A percentile compares a stretch with the other conserved stretches of the same genome.
These are phyloP conservation scores for Rhododendron griersonianum DNA, from an alignment of 148 eudicot genomes.

Conservation along the genomic window DNA sequence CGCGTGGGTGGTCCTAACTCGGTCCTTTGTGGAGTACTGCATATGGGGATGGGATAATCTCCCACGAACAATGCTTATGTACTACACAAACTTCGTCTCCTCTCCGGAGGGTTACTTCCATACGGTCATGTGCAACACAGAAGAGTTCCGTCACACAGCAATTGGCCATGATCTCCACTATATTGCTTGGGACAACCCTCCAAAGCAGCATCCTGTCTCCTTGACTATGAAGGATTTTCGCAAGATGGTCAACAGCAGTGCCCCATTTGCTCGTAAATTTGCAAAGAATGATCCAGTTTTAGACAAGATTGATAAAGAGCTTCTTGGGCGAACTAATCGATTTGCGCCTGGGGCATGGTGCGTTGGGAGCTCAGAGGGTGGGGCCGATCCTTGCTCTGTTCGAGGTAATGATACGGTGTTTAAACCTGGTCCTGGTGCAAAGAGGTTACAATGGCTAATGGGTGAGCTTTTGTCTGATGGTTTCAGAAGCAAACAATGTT, in stretches of 20 bases:
- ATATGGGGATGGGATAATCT: constrained; percentile 97
- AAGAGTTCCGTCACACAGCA: constrained; percentile 62
- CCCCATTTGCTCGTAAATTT: constrained; percentile 83
- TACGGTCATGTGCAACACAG: constrained; percentile 81
- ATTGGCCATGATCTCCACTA: constrained; percentile 93
- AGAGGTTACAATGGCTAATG: constrained; percentile 54
- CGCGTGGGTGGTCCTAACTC: constrained; percentile 88
- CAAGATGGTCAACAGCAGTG: constrained; percentile 86
- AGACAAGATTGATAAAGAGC: constrained; percentile 76
- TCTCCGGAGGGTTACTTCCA: constrained; percentile 98
- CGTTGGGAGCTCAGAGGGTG: constrained; percentile 47
- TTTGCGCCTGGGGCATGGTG: constrained; percentile 97
- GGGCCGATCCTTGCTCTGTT: constrained; percentile 61
- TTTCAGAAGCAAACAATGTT: constrained; percentile 63
- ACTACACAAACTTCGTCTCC: constrained; percentile 82
- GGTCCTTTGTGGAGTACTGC: constrained; percentile 92
- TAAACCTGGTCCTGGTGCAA: constrained; percentile 69
- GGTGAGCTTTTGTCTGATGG: constrained; percentile 53
- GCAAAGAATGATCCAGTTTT: constrained; percentile 62
- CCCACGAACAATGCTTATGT: constrained; percentile 85
- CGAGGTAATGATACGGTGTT: constrained; percentile 70
- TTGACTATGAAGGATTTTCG: constrained; percentile 66
- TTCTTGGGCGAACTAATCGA: constrained; percentile 58
- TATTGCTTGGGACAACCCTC: constrained; percentile 96
- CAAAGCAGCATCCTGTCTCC: constrained; percentile 82